phyloP scores from a whole-genome alignment of 176 grass and related monocot species.

The Puccinellia tenuiflora region DNA sequence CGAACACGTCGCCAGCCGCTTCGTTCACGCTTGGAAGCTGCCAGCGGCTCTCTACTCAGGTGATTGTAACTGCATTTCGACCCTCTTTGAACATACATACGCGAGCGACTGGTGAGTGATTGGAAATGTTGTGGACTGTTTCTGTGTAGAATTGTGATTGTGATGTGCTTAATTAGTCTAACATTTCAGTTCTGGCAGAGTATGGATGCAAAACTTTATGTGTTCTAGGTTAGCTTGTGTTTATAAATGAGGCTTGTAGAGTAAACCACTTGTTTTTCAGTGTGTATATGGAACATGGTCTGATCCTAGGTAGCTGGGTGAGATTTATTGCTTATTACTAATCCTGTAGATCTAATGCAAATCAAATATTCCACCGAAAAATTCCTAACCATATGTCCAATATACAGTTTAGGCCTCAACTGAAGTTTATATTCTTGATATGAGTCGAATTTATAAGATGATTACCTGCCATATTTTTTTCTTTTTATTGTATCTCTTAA shows the following conservation, averaged over 20 bases:
- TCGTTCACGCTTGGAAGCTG: neutral
- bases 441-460: neutral
- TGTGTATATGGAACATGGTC: neutral
- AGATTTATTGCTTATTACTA: no score
- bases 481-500: neutral
- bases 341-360: neutral
- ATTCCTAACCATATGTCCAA: neutral
- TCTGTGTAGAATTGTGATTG: no score
- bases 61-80: neutral
- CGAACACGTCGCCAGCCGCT: neutral
- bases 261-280: neutral
- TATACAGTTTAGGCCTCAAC: neutral
- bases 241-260: neutral
- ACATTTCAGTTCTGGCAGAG: neutral
- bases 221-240: neutral
- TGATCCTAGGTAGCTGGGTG: neutral
- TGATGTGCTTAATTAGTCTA: no score
- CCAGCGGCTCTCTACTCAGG: neutral
- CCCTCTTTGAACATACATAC: neutral
- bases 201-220: neutral
- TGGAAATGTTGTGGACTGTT: no score
- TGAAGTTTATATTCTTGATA: neutral
- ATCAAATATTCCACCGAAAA: neutral
- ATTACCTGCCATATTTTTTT: neutral
- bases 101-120: no score